Evolutionary conservation across 2,329 filamentous ascomycete species (phyloP), one percentile per base, ranked within the genome.

Genomic region (Didymella segeticola): DNA sequence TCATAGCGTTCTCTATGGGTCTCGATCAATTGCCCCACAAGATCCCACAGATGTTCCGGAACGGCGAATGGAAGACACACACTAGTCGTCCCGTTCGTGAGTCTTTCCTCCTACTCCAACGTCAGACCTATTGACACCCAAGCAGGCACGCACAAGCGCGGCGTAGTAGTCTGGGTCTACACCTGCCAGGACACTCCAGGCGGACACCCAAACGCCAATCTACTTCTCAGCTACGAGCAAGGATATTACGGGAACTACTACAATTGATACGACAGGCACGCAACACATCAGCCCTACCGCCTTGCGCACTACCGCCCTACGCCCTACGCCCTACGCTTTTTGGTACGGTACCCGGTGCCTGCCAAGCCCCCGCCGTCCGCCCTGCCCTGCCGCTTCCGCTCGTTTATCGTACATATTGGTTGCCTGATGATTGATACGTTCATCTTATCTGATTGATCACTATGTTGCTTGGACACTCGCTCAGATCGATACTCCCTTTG

Each of bases 91-190:
- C 39, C 11, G 43, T 43, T 7, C 15, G 49, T 53, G 25, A 7
- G 49, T 36, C 11, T 6, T 6, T 6, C 6, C 11, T 11, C 6
- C 25, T 11, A 11, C 25, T 6, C 25, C 11, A 27, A 27, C 25
- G 11, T 30, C 29, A 14, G 25, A 15, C 7, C 3, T n/a, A 10
- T 9, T 31, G 8, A 38, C 8, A 14, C 3, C 6, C 12, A 8
- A 5, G 5, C 31, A 73, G 69, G 69, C 2, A 25, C 4, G 0
- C 41, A 66, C 22, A 49, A 59, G 41, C 47, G 70, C 17, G 70
- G 70, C 9, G 63, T 73, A 1, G 52, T 72, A 2, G 70, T 72
- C 8, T 33, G 46, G 3, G 63, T 72, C 1, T 69, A 66, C 25
- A 61, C 55, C 1, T 20, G 10, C 5, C 20, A 36, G 4, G 7